A percentile compares a stretch with the other conserved stretches of the same genome.
Conservation (phyloP, 2,329 filamentous ascomycete species). For the Colletotrichum cordylinicola region DNA sequence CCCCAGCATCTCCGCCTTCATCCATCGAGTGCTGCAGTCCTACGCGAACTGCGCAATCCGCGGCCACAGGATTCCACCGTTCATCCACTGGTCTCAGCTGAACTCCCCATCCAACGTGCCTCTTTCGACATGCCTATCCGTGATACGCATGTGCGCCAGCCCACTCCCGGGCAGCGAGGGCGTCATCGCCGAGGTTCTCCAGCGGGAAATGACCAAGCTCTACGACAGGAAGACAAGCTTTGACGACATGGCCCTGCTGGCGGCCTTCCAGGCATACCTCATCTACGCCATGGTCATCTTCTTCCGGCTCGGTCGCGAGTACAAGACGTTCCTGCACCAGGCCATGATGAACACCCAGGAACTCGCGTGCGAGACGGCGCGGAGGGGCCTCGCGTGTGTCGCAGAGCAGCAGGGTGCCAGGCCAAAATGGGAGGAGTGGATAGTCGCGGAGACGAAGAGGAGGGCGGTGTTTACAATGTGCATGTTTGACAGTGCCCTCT, state of each 20-base stretch:
- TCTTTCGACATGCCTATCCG: slow-evolving; percentile 44
- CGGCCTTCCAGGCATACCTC: slow-evolving; percentile 58
- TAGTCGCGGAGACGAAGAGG: slow-evolving; percentile 57
- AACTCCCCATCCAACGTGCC: slow-evolving; percentile 29
- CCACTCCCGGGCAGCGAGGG: slow-evolving; percentile 35
- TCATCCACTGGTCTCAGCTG: slow-evolving; percentile 47
- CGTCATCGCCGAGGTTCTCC: slow-evolving; percentile 37
- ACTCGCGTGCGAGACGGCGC: slow-evolving; percentile 45
- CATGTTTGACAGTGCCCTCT: slow-evolving; percentile 56
- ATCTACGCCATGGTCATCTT: slow-evolving; percentile 57
- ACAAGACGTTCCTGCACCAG: slow-evolving; percentile 39
- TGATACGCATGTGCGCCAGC: slow-evolving; percentile 45
- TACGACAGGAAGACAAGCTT: slow-evolving; percentile 30
- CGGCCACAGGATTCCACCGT: slow-evolving; percentile 45
- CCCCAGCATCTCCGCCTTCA: slow-evolving; percentile 39
- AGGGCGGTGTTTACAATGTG: slow-evolving; percentile 58
- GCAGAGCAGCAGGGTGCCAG: slow-evolving; percentile 43
- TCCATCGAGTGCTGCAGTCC: slow-evolving; percentile 47
- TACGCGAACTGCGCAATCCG: slow-evolving; percentile 43
- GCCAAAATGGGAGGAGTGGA: slow-evolving; percentile 60
- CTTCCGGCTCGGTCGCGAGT: slow-evolving; percentile 37
- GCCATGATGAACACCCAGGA: slow-evolving; percentile 57
- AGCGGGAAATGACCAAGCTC: slow-evolving; percentile 48
- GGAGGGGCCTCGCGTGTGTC: slow-evolving; percentile 46
- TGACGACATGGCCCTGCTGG: slow-evolving; percentile 38